Base-by-base conservation (phyloP, 106 monocot genomes). In the Vanilla planifolia region DNA sequence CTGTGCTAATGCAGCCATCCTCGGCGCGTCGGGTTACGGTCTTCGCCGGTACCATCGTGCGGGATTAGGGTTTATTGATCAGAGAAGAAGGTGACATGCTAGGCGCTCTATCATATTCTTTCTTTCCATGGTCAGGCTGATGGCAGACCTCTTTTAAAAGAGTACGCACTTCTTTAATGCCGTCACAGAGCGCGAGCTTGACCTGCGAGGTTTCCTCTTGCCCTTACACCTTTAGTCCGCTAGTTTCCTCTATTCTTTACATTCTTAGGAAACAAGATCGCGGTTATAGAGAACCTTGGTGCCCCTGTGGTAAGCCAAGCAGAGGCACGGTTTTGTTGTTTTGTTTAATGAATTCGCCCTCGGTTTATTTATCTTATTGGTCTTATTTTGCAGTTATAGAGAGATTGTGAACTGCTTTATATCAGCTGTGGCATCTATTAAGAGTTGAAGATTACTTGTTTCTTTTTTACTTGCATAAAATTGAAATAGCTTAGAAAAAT, bases 151-250 rank as follows among this genome's bases (percentile, higher is more conserved):
- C 59, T 77, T 89, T 62, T 81, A 73, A 89, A 96, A 96, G 80
- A 87, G 90, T 71, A 86, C 86, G 27, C 90, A 96, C 77, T 96
- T 96, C 79, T 96, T 90, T 77, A 96, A 96, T 33, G 86, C 95
- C 62, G 74, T 90, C 41, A 77, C 76, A 20, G 95, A 90, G 56
- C 83, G 86, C 8, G 95, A 96, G 75, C 75, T 96, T 32, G 86
- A 96, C 52, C 86, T 96, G 46, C 70, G 90, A 51, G 90, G 90
- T 96, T 23, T 8, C 6, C 14, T 27, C 3, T 25, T 67, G 10
- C 19, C 67, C 20, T 8, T n/a, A 26, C 9, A 26, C 2, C 30
- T 5, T 56, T 57, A 1, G 9, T 33, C 0, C 58, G 50, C 14
- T 48, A 13, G n/a, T 21, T 51, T 3, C n/a, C 29, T 8, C 48